phyloP scores from a whole-genome alignment of 352 stramenopile genomes.

The Pythium chondricola region DNA sequence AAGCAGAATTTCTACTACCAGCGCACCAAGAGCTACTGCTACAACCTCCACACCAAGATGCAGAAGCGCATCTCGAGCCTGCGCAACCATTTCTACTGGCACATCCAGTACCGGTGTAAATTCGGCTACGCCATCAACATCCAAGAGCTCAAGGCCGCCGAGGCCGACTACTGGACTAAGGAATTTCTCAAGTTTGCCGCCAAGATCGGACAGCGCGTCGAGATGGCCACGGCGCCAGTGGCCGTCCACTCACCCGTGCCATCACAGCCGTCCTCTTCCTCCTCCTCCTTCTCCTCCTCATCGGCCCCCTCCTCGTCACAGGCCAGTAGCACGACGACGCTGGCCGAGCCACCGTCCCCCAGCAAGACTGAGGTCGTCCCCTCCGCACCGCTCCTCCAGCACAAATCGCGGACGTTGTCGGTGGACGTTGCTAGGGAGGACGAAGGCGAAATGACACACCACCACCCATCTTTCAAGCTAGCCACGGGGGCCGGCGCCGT shows the following conservation, averaged over 20 bases:
- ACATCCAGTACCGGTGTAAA: slow-evolving; percentile 71
- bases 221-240: background rate
- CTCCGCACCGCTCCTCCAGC: background rate
- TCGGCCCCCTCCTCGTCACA: too few relatives aligned
- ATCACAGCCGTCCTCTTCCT: too few relatives aligned
- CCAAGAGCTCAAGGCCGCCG: slow-evolving; percentile 54
- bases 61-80: slow-evolving; percentile 75
- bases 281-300: too few relatives aligned
- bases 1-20: slow-evolving; percentile 79
- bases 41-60: slow-evolving; percentile 71
- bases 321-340: too few relatives aligned
- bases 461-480: slow-evolving; percentile 12
- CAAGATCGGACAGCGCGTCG: slow-evolving; percentile 50
- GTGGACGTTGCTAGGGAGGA: slow-evolving; percentile 1
- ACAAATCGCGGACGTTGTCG: background rate
- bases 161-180: slow-evolving; percentile 64
- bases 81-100: slow-evolving; percentile 81
- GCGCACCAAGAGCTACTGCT: slow-evolving; percentile 53
- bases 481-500: slow-evolving; percentile 9
- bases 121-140: slow-evolving; percentile 53
- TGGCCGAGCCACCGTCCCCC: too few relatives aligned
- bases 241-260: background rate
- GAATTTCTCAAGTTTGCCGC: slow-evolving; percentile 64
- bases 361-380: background rate
- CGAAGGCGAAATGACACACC: background rate